Percentiles rank a stretch among this genome's conserved stretches.
Evolutionary conservation across 495 filamentous ascomycete species (phyloP).

Genomic region (Neurospora africana): DNA sequence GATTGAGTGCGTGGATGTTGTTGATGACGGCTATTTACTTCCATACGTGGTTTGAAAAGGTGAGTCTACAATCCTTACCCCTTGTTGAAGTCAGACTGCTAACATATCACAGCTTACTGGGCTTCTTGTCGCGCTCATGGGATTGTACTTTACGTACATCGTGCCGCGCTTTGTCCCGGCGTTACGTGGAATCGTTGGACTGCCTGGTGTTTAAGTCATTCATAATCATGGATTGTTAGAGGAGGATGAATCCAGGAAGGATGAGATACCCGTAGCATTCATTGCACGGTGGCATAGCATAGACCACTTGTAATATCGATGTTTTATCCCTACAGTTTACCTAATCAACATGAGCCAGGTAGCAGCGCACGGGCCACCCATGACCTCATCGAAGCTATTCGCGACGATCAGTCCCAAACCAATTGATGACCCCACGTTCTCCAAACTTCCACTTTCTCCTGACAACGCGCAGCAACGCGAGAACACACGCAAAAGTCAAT

Average conservation of each 20-base stretch:
- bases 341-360: no score
- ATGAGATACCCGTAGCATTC: neutral
- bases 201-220: conserved; percentile 58
- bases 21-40: conserved; percentile 97
- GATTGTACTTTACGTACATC: conserved; percentile 65
- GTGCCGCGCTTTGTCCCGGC: conserved; percentile 56
- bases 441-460: conserved; percentile 1
- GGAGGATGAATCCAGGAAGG: no score
- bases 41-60: conserved; percentile 98
- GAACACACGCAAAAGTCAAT: neutral
- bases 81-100: neutral
- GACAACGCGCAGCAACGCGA: neutral
- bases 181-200: conserved; percentile 55
- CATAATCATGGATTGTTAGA: neutral
- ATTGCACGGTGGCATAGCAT: neutral
- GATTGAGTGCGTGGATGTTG: conserved; percentile 82
- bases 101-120: conserved; percentile 51
- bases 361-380: conserved; percentile 18
- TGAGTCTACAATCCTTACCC: conserved; percentile 11
- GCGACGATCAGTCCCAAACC: neutral
- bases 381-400: conserved; percentile 29
- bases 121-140: conserved; percentile 54
- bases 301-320: neutral
- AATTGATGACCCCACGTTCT: neutral
- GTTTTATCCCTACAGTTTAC: neutral